Conservation (phyloP, 108 stramenopile species). For the Cyclotella choctawhatcheeana region DNA sequence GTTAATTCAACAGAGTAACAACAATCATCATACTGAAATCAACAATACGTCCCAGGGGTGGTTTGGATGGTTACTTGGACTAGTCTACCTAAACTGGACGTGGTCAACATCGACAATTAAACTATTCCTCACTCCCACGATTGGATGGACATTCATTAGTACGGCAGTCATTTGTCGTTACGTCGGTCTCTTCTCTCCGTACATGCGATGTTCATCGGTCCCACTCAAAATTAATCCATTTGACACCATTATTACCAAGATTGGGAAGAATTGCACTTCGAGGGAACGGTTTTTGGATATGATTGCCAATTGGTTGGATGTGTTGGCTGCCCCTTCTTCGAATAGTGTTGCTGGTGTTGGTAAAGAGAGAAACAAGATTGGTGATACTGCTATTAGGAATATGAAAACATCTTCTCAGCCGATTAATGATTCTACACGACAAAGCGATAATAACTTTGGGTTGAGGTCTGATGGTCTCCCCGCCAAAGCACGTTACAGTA, state of each 20-base stretch:
- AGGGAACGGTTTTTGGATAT: slow-evolving; percentile 38
- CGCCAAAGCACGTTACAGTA: slow-evolving; percentile 28
- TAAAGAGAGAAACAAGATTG: neutral
- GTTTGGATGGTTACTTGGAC: neutral
- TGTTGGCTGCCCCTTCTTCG: slow-evolving; percentile 34
- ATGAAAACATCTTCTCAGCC: neutral
- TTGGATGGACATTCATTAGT: slow-evolving; percentile 31
- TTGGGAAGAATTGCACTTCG: slow-evolving; percentile 38
- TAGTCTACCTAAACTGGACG: slow-evolving; percentile 5
- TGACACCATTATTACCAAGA: slow-evolving; percentile 16
- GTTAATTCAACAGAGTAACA: neutral
- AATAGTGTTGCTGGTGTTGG: neutral
- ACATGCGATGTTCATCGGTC: slow-evolving; percentile 35
- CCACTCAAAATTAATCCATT: slow-evolving; percentile 44
- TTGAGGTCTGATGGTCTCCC: neutral
- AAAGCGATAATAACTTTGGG: too few relatives aligned
- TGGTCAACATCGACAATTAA: slow-evolving; percentile 8
- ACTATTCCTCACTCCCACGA: slow-evolving; percentile 16
- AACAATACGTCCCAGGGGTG: slow-evolving; percentile 5
- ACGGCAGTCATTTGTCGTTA: slow-evolving; percentile 19
- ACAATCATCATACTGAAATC: neutral
- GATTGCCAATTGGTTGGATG: slow-evolving; percentile 36
- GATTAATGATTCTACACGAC: neutral
- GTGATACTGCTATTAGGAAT: neutral
- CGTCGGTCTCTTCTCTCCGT: slow-evolving; percentile 20